Evolutionary conservation across 768 basidiomycete species (phyloP).

Genomic region (Solioccasus polychromus): DNA sequence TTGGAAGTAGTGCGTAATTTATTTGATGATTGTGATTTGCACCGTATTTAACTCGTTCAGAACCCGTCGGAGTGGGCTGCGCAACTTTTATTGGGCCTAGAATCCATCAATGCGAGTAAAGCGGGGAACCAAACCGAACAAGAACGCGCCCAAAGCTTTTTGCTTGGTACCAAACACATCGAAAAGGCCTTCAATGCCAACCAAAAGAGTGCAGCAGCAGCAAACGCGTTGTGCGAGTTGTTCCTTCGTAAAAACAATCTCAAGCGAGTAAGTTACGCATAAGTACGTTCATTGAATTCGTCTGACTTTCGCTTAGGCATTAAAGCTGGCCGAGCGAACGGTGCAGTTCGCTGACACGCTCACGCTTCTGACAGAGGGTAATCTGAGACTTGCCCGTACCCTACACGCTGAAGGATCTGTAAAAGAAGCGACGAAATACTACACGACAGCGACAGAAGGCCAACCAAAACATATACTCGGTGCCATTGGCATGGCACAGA

Average conservation of each 20-base stretch:
- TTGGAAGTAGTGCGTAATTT: conserved; percentile 69
- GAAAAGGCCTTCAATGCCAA: conserved; percentile 76
- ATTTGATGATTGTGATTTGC: background rate
- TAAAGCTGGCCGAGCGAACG: conserved; percentile 92
- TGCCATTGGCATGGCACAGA: conserved; percentile 81
- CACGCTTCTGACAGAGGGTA: conserved; percentile 81
- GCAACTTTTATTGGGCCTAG: conserved; percentile 79
- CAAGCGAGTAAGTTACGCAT: conserved; percentile 45
- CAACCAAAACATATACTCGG: conserved; percentile 75
- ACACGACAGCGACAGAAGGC: conserved; percentile 61
- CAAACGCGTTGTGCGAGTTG: conserved; percentile 78
- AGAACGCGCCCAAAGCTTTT: conserved; percentile 59
- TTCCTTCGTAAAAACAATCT: conserved; percentile 70
- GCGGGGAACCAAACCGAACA: conserved; percentile 58
- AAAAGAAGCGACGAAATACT: conserved; percentile 68
- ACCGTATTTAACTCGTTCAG: conserved; percentile 32
- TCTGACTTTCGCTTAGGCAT: conserved; percentile 45
- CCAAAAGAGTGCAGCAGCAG: conserved; percentile 74
- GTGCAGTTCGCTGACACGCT: conserved; percentile 93
- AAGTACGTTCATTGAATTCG: background rate
- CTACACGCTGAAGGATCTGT: conserved; percentile 67
- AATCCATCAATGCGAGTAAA: conserved; percentile 84
- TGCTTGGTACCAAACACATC: conserved; percentile 64
- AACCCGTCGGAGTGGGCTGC: conserved; percentile 79
- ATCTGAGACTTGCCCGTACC: conserved; percentile 78